Percentiles rank a stretch among this genome's conserved stretches.
phyloP scores from a whole-genome alignment of 1,284 basidiomycete species.

The Marasmius sp. region DNA sequence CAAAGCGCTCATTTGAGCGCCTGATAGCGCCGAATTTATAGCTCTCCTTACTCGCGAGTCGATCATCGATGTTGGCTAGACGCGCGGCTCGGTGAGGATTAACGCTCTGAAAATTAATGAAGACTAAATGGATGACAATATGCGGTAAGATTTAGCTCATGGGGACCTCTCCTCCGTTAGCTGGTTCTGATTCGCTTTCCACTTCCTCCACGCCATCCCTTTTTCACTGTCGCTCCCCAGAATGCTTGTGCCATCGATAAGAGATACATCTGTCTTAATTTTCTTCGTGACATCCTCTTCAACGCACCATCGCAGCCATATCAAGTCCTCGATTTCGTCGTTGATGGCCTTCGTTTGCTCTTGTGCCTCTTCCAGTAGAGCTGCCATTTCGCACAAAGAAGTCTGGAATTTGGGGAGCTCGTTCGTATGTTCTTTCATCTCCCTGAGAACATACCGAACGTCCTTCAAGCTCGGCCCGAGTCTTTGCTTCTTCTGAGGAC shows the following conservation, averaged over 20 bases:
- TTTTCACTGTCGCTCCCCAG: slow-evolving; percentile 3
- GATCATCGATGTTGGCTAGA: too few species aligned
- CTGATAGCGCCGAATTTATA: too few species aligned
- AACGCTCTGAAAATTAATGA: too few species aligned
- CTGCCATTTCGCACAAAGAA: not conserved
- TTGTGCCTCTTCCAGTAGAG: not conserved
- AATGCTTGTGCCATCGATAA: slow-evolving; percentile 8
- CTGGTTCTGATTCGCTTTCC: not conserved
- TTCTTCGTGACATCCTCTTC: slow-evolving; percentile 9
- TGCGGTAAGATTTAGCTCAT: too few species aligned
- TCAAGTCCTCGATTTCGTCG: slow-evolving; percentile 3
- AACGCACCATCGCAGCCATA: slow-evolving; percentile 4
- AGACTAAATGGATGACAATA: too few species aligned
- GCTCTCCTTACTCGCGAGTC: too few species aligned
- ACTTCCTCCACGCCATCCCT: slow-evolving; percentile 2
- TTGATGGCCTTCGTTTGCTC: not conserved
- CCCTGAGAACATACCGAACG: slow-evolving; percentile 2
- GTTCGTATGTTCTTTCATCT: not conserved
- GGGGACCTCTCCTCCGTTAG: not conserved
- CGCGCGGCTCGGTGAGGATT: too few species aligned
- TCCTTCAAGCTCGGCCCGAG: slow-evolving; percentile 1
- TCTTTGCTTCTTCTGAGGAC: not conserved
- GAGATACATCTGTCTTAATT: slow-evolving; percentile 1
- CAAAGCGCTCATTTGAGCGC: too few species aligned
- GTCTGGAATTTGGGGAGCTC: not conserved